Percentiles rank a stretch among this genome's conserved stretches.
Evolutionary conservation across 192 early-diverging fungal genomes (phyloP).

Genomic region (Coemansia sp.): DNA sequence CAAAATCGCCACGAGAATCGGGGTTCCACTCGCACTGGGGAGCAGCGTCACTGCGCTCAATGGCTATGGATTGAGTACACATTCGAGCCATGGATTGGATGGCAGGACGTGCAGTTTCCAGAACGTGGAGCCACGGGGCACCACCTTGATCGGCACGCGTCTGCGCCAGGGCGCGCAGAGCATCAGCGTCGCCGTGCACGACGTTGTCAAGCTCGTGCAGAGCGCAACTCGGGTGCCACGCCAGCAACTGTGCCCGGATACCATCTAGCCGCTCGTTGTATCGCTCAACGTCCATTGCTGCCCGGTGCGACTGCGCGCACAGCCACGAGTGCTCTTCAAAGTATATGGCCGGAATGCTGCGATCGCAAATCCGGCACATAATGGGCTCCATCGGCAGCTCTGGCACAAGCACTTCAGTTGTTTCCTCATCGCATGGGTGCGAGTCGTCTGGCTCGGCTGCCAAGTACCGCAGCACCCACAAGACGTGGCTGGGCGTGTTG

Average conservation of each 20-base stretch:
- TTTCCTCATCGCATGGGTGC: background rate
- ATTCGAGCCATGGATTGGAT: conserved; percentile 18
- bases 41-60: conserved; percentile 19
- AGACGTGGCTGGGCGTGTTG: conserved; percentile 40
- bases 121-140: conserved; percentile 20
- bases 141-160: conserved; percentile 9
- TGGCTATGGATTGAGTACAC: conserved; percentile 20
- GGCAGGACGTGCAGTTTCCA: conserved; percentile 11
- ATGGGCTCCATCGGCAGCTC: conserved; percentile 22
- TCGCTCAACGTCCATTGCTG: conserved; percentile 44
- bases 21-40: conserved; percentile 23
- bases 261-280: conserved; percentile 43
- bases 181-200: conserved; percentile 23
- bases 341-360: conserved; percentile 29
- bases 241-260: conserved; percentile 30
- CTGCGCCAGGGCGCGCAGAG: conserved; percentile 16
- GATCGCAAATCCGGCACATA: conserved; percentile 48
- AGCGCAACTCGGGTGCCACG: conserved; percentile 43
- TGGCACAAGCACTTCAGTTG: background rate
- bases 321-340: conserved; percentile 52
- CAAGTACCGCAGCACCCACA: conserved; percentile 44
- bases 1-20: conserved; percentile 22
- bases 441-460: background rate
- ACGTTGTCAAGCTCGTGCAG: conserved; percentile 25
- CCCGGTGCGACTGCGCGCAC: conserved; percentile 46